Conservation (phyloP, 805 yeast genomes). For the Candida tallmaniae region DNA sequence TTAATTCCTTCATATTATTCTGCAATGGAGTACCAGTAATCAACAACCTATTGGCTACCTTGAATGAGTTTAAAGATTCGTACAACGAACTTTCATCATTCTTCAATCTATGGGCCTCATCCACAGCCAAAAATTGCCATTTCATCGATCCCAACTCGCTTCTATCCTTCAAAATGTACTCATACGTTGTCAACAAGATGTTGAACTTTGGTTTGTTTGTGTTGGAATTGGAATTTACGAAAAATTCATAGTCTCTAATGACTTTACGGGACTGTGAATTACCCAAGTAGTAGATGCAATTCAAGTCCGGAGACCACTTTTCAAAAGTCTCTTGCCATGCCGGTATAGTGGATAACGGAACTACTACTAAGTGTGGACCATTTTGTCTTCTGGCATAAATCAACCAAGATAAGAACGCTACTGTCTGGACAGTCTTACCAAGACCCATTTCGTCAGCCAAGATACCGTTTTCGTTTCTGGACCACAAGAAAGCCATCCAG, state of each 20-base stretch:
- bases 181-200: constrained; percentile 90
- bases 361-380: constrained; percentile 96
- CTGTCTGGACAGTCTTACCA: constrained; percentile 97
- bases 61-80: constrained; percentile 79
- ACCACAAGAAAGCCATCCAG: constrained; percentile 99
- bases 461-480: constrained; percentile 94
- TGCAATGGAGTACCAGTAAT: constrained; percentile 99
- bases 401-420: constrained; percentile 90
- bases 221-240: constrained; percentile 44
- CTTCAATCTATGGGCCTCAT: constrained; percentile 95
- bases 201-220: constrained; percentile 78
- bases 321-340: constrained; percentile 99
- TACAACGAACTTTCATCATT: constrained; percentile 91
- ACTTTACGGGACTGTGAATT: constrained; percentile 80
- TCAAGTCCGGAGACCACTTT: constrained; percentile 94
- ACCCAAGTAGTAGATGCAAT: constrained; percentile 90
- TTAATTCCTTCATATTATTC: constrained; percentile 90
- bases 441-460: constrained; percentile 99
- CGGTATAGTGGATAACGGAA: constrained; percentile 92
- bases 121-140: constrained; percentile 98
- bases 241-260: constrained; percentile 83
- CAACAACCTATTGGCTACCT: constrained; percentile 75
- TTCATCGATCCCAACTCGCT: constrained; percentile 71
- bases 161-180: constrained; percentile 88
- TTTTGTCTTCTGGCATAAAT: constrained; percentile 93